Evolutionary conservation across 2,329 filamentous ascomycete genomes (phyloP).

Genomic region (Helotiales sp.): DNA sequence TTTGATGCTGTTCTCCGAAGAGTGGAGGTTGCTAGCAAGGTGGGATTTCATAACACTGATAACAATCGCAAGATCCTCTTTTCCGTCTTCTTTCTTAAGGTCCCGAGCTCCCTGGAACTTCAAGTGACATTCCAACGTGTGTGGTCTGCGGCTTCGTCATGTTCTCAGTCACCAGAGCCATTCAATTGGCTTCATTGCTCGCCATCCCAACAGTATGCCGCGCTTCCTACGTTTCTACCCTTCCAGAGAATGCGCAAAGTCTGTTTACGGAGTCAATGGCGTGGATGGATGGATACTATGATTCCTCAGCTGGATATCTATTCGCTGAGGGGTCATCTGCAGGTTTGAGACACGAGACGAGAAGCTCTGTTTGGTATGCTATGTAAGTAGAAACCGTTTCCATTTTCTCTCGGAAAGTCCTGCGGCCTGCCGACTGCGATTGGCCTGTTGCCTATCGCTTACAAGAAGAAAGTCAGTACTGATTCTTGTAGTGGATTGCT

Average conservation of each 20-base stretch:
- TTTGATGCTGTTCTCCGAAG: background rate
- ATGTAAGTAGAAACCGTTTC: too few relatives aligned
- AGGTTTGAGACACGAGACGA: conserved; percentile 55
- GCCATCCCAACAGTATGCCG: conserved; percentile 9
- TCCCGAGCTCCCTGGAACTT: background rate
- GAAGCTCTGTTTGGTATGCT: conserved; percentile 59
- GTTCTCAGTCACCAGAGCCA: conserved; percentile 10
- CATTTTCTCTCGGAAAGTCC: too few relatives aligned
- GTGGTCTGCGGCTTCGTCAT: conserved; percentile 1
- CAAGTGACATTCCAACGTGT: background rate
- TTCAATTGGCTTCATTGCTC: conserved; percentile 14
- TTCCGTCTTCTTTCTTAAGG: background rate
- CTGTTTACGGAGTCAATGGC: conserved; percentile 52
- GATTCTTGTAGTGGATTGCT: too few relatives aligned
- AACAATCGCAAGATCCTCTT: background rate
- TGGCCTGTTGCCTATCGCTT: too few relatives aligned
- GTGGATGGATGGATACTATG: conserved; percentile 57
- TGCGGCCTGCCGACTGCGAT: too few relatives aligned
- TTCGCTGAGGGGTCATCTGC: conserved; percentile 47
- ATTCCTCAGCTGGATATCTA: conserved; percentile 51
- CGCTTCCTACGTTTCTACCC: conserved; percentile 18
- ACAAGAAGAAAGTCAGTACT: too few relatives aligned
- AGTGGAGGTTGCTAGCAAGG: background rate
- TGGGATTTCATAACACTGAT: background rate
- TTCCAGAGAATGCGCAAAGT: conserved; percentile 35